Base-by-base conservation (phyloP, 1,284 basidiomycete genomes). In the Trichosporon coremiiforme region DNA sequence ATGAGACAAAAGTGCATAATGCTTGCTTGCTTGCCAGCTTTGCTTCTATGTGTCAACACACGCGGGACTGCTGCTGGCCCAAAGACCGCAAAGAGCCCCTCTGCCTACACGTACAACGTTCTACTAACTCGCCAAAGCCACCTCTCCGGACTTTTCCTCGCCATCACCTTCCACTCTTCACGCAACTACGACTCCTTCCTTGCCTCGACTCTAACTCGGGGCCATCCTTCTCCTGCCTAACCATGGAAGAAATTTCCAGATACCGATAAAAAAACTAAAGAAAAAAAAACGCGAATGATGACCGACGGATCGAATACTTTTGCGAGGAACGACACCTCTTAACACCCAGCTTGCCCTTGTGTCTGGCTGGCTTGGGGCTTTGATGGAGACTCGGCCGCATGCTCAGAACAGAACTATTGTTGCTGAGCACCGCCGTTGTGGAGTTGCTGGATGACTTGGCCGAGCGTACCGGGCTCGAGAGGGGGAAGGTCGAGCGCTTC, bases 391-490 rank as follows among this genome's bases (percentile, higher is more conserved):
- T 4, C 35, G 20, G 29, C 13, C 41, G 29, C 22, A 13, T 25
- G 47, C 47, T 29, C 33, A 45, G 25, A 45, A 33, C 29, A 38
- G 60, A 38, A 53, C 57, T 64, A 70, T 70, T 70, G 63, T 45
- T 73, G 67, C 33, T 68, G 68, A 12, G 60, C 62, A 31, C 55
- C 55, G 35, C 70, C 73, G 38, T 71, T 69, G 20, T 57, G 55
- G 3, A 74, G 73, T 63, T 69, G 65, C 70, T 74, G 73, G 65
- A 74, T 74, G n/a, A 74, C 73, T 38, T 74, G 70, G 20, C 73
- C 73, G 8, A 74, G 68, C 4, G 73, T 74, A 10, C 67, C 73
- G 0, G 68, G 53, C 41, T 70, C 70, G 13, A 74, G 68, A n/a
- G 68, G 70, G 0, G 68, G 64, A 1, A 73, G 68, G 69, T 70